Evolutionary conservation across 306 rosid genomes (phyloP).

Genomic region (Ceratonia siliqua): DNA sequence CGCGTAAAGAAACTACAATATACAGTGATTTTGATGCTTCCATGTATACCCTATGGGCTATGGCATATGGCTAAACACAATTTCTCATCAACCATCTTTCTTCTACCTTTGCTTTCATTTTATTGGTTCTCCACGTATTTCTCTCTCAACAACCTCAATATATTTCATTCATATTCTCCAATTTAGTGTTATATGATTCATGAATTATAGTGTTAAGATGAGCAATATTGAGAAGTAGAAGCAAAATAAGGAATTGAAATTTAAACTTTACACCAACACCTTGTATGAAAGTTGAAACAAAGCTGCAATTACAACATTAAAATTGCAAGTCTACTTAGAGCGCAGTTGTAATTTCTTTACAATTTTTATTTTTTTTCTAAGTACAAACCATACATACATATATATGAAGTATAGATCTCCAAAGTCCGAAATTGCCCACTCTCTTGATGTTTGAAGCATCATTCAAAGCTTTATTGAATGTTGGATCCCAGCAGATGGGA

Average conservation of each 20-base stretch:
- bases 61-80: neutral
- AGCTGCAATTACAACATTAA: neutral
- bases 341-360: neutral
- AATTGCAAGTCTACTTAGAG: neutral
- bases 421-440: neutral
- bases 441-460: no score
- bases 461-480: neutral
- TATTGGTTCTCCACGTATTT: neutral
- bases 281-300: no score
- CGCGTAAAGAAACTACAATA: neutral
- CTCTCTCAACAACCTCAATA: no score
- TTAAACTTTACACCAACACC: no score
- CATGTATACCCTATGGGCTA: neutral
- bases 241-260: neutral
- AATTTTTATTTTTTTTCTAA: neutral
- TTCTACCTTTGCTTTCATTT: neutral
- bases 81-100: no score
- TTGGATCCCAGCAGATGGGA: neutral
- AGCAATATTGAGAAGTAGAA: neutral
- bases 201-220: no score
- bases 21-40: neutral
- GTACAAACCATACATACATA: neutral
- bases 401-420: no score
- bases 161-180: no score
- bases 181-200: no score